These are phyloP conservation scores for Rugonectria rugulosa DNA, from an alignment of 2,329 filamentous ascomycete genomes.

Conservation along the genomic window DNA sequence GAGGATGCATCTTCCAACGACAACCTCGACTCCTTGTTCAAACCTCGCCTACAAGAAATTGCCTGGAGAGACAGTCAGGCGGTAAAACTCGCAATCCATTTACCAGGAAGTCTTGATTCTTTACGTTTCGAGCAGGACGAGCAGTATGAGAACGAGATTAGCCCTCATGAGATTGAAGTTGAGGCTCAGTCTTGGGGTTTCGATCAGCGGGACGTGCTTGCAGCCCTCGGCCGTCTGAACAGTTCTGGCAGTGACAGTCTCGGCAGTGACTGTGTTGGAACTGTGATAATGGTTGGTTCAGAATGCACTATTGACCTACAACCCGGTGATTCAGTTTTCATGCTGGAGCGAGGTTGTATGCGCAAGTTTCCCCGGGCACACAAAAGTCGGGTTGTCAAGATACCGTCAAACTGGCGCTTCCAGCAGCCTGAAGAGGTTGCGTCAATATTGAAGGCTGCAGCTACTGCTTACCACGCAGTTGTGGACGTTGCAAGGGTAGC, in stretches of 20 bases:
- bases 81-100: not conserved
- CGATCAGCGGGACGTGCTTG: conserved; percentile 30
- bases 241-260: conserved; percentile 34
- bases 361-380: not conserved
- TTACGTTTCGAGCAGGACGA: conserved; percentile 12
- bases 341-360: not conserved
- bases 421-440: too few relatives aligned
- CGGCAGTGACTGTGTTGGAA: conserved; percentile 29
- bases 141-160: not conserved
- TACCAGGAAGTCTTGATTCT: conserved; percentile 4
- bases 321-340: too few relatives aligned
- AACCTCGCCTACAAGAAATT: not conserved
- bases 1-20: too few relatives aligned
- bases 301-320: not conserved
- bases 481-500: too few relatives aligned
- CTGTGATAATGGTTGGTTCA: conserved; percentile 3
- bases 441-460: too few relatives aligned
- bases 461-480: too few relatives aligned
- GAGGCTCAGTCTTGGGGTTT: conserved; percentile 8
- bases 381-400: too few relatives aligned
- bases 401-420: too few relatives aligned
- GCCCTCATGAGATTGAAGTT: conserved; percentile 6
- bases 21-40: not conserved
- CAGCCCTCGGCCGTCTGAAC: conserved; percentile 31
- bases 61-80: not conserved